Evolutionary conservation across 441 rosid genomes (phyloP).

Genomic region (Corymbia calophylla): DNA sequence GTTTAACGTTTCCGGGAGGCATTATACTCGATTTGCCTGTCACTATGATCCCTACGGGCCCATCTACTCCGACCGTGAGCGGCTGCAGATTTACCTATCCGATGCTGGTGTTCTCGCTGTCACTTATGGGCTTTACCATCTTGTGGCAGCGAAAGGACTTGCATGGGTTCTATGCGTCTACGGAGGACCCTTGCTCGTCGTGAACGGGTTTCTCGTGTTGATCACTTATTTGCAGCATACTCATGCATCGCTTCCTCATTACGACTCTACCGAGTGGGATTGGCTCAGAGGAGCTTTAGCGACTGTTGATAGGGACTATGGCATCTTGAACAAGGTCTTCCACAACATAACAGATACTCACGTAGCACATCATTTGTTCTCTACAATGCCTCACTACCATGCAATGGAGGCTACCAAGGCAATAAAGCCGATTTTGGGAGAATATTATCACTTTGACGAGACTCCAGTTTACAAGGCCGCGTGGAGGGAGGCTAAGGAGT

Average conservation of each 20-base stretch:
- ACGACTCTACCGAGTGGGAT: slow-evolving; percentile 86
- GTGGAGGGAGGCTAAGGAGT: slow-evolving; percentile 93
- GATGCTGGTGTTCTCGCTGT: slow-evolving; percentile 72
- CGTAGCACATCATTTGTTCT: slow-evolving; percentile 87
- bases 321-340: slow-evolving; percentile 79
- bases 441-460: slow-evolving; percentile 75
- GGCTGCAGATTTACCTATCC: slow-evolving; percentile 68
- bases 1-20: slow-evolving; percentile 85
- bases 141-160: slow-evolving; percentile 45
- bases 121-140: slow-evolving; percentile 52
- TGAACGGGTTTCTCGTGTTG: slow-evolving; percentile 69
- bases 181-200: slow-evolving; percentile 73
- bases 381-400: slow-evolving; percentile 88
- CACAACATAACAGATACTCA: slow-evolving; percentile 93
- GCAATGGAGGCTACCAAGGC: slow-evolving; percentile 95
- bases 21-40: slow-evolving; percentile 66
- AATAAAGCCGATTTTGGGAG: slow-evolving; percentile 77
- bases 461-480: slow-evolving; percentile 64
- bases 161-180: slow-evolving; percentile 60
- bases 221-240: slow-evolving; percentile 94
- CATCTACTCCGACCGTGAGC: slow-evolving; percentile 66
- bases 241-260: slow-evolving; percentile 82
- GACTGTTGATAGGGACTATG: slow-evolving; percentile 89
- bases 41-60: slow-evolving; percentile 82
- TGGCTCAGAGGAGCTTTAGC: slow-evolving; percentile 93